These are phyloP conservation scores for Asterophora parasitica DNA, from an alignment of 768 basidiomycete genomes.

Conservation along the genomic window DNA sequence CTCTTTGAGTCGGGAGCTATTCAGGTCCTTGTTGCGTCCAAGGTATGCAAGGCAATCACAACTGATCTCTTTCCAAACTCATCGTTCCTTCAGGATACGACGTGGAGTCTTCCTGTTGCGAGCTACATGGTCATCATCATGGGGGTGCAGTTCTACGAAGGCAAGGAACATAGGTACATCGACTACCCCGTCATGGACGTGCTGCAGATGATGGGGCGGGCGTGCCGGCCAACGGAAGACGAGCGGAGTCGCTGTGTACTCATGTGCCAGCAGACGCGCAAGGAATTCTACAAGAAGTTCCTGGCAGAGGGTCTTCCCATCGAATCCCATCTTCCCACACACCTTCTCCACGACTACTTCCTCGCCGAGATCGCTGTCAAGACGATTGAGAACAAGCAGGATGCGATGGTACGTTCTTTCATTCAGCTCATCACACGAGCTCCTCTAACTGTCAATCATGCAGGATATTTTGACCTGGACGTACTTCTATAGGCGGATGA, in stretches of 20 bases:
- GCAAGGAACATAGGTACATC: constrained; percentile 95
- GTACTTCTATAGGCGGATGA: constrained; percentile 96
- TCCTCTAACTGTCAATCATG: neutral
- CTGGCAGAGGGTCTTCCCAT: constrained; percentile 95
- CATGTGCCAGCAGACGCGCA: constrained; percentile 96
- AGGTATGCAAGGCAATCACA: constrained; percentile 39
- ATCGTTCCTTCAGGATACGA: constrained; percentile 62
- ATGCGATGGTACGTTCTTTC: constrained; percentile 65
- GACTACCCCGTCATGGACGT: constrained; percentile 99
- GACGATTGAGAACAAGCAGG: constrained; percentile 99
- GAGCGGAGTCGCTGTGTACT: constrained; percentile 89
- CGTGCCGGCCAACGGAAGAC: constrained; percentile 87
- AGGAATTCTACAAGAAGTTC: constrained; percentile 99
- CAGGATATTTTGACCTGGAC: constrained; percentile 98
- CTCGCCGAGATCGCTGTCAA: constrained; percentile 97
- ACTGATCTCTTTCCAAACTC: neutral
- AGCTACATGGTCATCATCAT: constrained; percentile 99
- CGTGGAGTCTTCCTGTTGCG: constrained; percentile 92
- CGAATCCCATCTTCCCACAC: constrained; percentile 89
- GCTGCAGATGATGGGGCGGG: constrained; percentile 98
- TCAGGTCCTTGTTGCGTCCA: constrained; percentile 90
- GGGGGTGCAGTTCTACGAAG: constrained; percentile 97
- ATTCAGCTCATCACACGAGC: neutral
- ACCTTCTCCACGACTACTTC: constrained; percentile 94
- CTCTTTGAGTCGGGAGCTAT: constrained; percentile 93